Conservation (phyloP, 2,329 filamentous ascomycete genomes). For the Paracoccidioides brasiliensis region DNA sequence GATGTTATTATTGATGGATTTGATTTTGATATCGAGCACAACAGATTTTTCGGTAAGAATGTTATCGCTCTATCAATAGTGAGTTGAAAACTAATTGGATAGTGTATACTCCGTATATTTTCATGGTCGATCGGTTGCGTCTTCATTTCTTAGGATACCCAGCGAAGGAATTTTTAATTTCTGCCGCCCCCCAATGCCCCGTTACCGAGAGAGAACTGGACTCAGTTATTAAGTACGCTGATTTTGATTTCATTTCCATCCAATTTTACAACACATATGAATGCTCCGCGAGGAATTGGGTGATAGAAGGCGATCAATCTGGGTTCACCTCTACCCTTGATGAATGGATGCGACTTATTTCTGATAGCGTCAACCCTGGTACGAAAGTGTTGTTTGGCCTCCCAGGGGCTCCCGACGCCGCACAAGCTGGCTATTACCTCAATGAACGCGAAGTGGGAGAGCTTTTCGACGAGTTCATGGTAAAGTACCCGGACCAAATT, state of each 20-base stretch:
- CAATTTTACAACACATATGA: conserved; percentile 43
- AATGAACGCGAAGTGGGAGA: conserved; percentile 35
- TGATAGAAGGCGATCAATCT: conserved; percentile 19
- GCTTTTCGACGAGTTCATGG: conserved; percentile 33
- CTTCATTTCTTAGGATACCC: conserved; percentile 24
- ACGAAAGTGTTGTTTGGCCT: conserved; percentile 45
- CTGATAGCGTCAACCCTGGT: conserved; percentile 25
- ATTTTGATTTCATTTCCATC: conserved; percentile 42
- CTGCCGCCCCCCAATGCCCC: conserved; percentile 41
- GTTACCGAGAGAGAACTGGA: conserved; percentile 36
- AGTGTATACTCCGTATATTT: conserved; percentile 28
- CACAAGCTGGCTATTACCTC: conserved; percentile 33
- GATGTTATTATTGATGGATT: conserved; percentile 38
- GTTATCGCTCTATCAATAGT: not conserved
- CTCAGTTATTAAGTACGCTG: conserved; percentile 31
- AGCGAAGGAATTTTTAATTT: conserved; percentile 35
- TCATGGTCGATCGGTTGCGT: conserved; percentile 37
- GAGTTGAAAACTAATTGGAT: conserved; percentile 3
- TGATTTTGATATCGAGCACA: conserved; percentile 37
- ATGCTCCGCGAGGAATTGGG: conserved; percentile 38
- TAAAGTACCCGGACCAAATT: conserved; percentile 32
- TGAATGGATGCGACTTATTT: conserved; percentile 32
- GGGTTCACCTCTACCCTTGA: conserved; percentile 39
- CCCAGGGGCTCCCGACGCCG: conserved; percentile 22
- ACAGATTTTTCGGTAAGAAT: conserved; percentile 18